Percentiles rank a stretch among this genome's conserved stretches.
Evolutionary conservation across 2,329 filamentous ascomycete species (phyloP).

Genomic region (Ophiostoma ips): DNA sequence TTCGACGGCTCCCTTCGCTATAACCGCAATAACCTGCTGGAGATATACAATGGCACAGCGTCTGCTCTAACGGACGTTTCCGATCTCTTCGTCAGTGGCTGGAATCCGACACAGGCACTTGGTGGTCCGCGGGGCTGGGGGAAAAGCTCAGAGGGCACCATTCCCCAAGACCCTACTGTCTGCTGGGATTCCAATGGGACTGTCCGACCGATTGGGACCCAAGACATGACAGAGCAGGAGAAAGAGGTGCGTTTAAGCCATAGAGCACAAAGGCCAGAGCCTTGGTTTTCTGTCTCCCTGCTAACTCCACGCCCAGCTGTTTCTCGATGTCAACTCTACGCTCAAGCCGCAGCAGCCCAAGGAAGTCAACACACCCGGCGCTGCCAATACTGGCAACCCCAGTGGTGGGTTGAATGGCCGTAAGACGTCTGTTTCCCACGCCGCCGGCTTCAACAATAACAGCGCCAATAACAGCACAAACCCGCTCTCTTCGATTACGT

Average conservation of each 20-base stretch:
- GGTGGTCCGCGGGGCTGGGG: constrained; percentile 59
- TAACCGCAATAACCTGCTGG: constrained; percentile 64
- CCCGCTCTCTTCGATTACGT: constrained; percentile 56
- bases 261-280: background rate
- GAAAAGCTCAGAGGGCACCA: constrained; percentile 59
- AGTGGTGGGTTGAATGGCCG: constrained; percentile 41
- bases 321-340: constrained; percentile 84
- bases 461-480: constrained; percentile 23
- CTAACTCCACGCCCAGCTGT: constrained; percentile 42
- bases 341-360: constrained; percentile 75
- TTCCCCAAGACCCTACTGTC: constrained; percentile 69
- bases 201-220: constrained; percentile 56
- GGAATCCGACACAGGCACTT: constrained; percentile 64
- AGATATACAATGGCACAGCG: constrained; percentile 44
- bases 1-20: constrained; percentile 46
- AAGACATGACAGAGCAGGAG: constrained; percentile 52
- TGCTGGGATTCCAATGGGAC: constrained; percentile 74
- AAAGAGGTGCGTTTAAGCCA: constrained; percentile 34
- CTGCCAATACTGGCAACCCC: constrained; percentile 12
- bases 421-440: constrained; percentile 71
- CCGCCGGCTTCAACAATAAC: constrained; percentile 40
- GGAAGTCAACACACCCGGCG: constrained; percentile 37
- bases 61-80: constrained; percentile 41
- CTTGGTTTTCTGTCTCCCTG: background rate
- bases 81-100: constrained; percentile 57